Base-by-base conservation (phyloP, 148 eudicot species). In the Tetragonia tetragonoides region DNA sequence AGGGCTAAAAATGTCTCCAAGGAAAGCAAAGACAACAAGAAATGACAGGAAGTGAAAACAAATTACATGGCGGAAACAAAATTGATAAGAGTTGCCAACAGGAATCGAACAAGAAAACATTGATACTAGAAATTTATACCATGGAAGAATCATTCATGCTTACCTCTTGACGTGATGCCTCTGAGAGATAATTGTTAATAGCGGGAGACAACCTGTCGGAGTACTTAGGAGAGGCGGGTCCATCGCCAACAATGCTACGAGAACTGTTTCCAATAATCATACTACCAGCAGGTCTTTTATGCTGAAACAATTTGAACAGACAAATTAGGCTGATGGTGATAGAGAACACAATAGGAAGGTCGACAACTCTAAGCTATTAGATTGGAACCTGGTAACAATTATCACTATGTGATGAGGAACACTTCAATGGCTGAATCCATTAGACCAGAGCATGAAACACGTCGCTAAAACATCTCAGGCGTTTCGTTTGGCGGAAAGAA, bases 161-260 rank as follows among this genome's bases (percentile, higher is more conserved):
- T 85, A 95, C 93, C 88, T 96, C 99, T 86, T 93, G 99, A 38
- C 99, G 86, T 49, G 99, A 94, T 65, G 99, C 97, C 83, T 96
- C 99, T 42, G 94, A 83, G 62, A 96, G 87, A 83, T 91, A 96
- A 65, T 88, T 90, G 83, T 96, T 96, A 83, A 96, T 91, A 74
- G 99, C 95, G 77, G 99, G 99, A 67, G 99, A 96, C 75, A 96
- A 92, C 79, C 97, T 89, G 37, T 96, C 99, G 17, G 99, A 93
- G 84, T 96, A 96, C 84, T 93, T 93, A 5, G 98, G 93, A 39
- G 98, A 90, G 4, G 80, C 75, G 62, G 92, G 95, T 85, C 82
- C 89, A 64, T 89, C 98, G 61, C 92, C 95, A 74, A 80, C 84
- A 34, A 91, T 88, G 77, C 87, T 88, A 62, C 93, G 95, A 76